A percentile compares a stretch with the other conserved stretches of the same genome.
These are phyloP conservation scores for Monilinia aucupariae DNA, from an alignment of 2,329 filamentous ascomycete species.

Conservation along the genomic window DNA sequence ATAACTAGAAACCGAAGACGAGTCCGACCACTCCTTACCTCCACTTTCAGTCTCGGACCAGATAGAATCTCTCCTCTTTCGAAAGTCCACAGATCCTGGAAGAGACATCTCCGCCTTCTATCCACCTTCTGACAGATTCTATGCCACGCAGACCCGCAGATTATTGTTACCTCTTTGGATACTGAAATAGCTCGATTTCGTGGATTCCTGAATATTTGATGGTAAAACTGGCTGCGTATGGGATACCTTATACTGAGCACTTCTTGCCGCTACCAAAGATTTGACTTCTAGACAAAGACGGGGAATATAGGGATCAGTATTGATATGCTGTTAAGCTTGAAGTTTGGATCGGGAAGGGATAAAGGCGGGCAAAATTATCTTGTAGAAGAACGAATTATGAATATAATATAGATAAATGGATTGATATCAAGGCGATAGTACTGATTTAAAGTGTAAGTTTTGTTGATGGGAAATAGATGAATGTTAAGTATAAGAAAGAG, in stretches of 20 bases:
- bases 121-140: neutral
- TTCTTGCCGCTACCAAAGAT: neutral
- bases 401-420: neutral
- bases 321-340: neutral
- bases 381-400: neutral
- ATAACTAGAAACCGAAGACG: neutral
- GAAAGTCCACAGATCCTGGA: no score
- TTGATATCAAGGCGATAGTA: neutral
- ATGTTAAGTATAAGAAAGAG: neutral
- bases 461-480: neutral
- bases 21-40: neutral
- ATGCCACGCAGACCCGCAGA: neutral
- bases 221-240: neutral
- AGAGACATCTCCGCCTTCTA: neutral
- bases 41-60: neutral
- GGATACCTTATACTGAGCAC: neutral
- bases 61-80: neutral
- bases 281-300: neutral
- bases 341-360: neutral
- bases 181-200: neutral
- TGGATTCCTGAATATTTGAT: neutral
- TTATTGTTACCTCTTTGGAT: neutral
- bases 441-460: no score
- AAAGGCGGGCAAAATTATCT: neutral
- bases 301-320: neutral